A percentile compares a stretch with the other conserved stretches of the same genome.
Conservation (phyloP, 495 filamentous ascomycete genomes). For the Glutinoglossum americanum region DNA sequence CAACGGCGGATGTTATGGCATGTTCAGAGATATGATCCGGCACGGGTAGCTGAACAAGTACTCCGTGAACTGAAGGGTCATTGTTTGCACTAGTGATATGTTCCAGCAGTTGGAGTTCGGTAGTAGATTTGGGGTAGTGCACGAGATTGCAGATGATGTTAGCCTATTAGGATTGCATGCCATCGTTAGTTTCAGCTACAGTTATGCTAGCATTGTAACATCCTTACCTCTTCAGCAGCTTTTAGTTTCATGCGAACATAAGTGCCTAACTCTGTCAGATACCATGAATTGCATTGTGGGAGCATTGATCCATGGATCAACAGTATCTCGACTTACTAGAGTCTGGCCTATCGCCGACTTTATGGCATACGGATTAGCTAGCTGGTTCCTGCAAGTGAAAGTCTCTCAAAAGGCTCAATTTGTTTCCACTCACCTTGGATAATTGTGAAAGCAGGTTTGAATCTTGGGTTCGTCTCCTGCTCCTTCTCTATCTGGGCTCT, state of each 20-base stretch:
- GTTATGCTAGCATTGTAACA: not conserved
- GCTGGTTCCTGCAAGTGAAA: conserved; percentile 8
- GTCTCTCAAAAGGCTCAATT: conserved; percentile 5
- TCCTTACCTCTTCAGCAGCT: conserved; percentile 67
- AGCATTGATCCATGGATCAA: not conserved
- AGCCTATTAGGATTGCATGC: conserved; percentile 29
- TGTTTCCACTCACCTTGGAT: conserved; percentile 49
- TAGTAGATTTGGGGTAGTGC: conserved; percentile 58
- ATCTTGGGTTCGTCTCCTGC: conserved; percentile 64
- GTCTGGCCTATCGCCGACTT: conserved; percentile 77
- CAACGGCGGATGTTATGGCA: conserved; percentile 68
- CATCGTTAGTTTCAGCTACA: not conserved
- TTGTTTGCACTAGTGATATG: conserved; percentile 66
- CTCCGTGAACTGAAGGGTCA: conserved; percentile 70
- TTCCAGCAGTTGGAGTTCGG: conserved; percentile 69
- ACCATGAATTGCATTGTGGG: not conserved
- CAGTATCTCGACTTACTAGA: conserved; percentile 41
- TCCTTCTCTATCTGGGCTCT: conserved; percentile 56
- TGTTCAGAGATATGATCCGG: conserved; percentile 80
- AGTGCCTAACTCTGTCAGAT: conserved; percentile 38
- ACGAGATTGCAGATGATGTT: conserved; percentile 73
- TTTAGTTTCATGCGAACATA: conserved; percentile 99
- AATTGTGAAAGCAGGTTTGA: conserved; percentile 73
- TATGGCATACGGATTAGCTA: conserved; percentile 1
- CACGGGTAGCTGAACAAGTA: conserved; percentile 81